Evolutionary conservation across 2,329 filamentous ascomycete species (phyloP), one percentile per base, ranked within the genome.

Genomic region (Neodidymelliopsis sp.): DNA sequence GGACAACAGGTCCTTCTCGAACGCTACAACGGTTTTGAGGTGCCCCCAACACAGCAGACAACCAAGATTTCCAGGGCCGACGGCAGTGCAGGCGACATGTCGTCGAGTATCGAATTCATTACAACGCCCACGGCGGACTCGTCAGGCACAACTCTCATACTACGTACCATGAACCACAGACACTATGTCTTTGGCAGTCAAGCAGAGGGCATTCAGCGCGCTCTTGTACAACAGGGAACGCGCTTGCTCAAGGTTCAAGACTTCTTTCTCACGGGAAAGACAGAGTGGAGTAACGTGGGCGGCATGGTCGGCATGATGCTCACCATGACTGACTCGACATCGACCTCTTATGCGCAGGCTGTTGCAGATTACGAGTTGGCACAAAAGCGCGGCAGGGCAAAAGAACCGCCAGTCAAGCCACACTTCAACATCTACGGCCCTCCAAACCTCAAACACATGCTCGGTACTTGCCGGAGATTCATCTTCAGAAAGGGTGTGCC

Each of bases 101-200:
- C 86, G 61, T 87, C 82, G 68, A 84, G 79, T 63, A 79, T 92
- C 47, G 87, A 95, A 71, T 76, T 97, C 62, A 72, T 93, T 54
- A 88, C 87, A 13, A 89, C 88, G 50, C 93, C 93, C 11, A 94
- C 93, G 59, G 88, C 87, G 50, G 94, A 99, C 74, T 96, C 91
- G 15, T 84, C 87, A 1, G 93, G 93, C 43, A 90, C 90, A 2
- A 83, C 84, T 38, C 72, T 97, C 23, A 70, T 91, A 27, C 78
- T 99, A 6, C 86, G 93, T 68, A 92, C 91, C 66, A 35, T 59
- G 12, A 49, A 19, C 24, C 89, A 93, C 62, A 83, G 85, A 63
- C 87, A 88, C 62, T 99, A 99, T 72, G 61, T 97, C 12, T 88
- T 99, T 65, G 94, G 94, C 15, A 87, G 88, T 63, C 72, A 93